Evolutionary conservation across 2,329 filamentous ascomycete species (phyloP).

Genomic region (Microthyrium microscopicum): DNA sequence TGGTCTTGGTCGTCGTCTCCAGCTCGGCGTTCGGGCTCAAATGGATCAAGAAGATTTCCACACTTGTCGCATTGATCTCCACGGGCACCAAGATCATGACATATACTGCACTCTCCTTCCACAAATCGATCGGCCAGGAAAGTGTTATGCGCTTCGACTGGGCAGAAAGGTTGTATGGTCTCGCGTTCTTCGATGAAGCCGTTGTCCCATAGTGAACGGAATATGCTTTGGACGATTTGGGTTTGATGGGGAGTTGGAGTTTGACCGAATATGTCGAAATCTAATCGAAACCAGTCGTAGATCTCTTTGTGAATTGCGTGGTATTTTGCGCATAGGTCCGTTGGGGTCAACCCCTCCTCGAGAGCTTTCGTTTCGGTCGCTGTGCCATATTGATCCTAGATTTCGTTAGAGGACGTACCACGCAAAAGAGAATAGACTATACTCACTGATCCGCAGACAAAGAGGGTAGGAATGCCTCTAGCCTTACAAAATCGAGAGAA

Average conservation of each 20-base stretch:
- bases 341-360: constrained; percentile 67
- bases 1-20: too few relatives aligned
- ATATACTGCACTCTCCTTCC: constrained; percentile 62
- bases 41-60: constrained; percentile 29
- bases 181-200: constrained; percentile 75
- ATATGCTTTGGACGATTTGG: constrained; percentile 83
- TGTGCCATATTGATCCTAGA: constrained; percentile 77
- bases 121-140: constrained; percentile 80
- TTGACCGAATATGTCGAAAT: constrained; percentile 86
- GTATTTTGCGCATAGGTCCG: constrained; percentile 82
- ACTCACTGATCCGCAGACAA: constrained; percentile 47
- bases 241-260: constrained; percentile 83
- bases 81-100: constrained; percentile 35
- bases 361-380: constrained; percentile 92
- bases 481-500: constrained; percentile 63
- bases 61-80: constrained; percentile 40
- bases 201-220: constrained; percentile 72
- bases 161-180: constrained; percentile 82
- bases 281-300: constrained; percentile 92
- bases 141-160: constrained; percentile 26
- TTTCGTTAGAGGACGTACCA: neutral
- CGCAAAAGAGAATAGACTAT: neutral
- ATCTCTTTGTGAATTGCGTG: constrained; percentile 77
- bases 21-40: too few relatives aligned
- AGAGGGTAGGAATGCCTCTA: constrained; percentile 63